These are phyloP conservation scores for Prunella vulgaris DNA, from an alignment of 257 asterid species.

Conservation along the genomic window DNA sequence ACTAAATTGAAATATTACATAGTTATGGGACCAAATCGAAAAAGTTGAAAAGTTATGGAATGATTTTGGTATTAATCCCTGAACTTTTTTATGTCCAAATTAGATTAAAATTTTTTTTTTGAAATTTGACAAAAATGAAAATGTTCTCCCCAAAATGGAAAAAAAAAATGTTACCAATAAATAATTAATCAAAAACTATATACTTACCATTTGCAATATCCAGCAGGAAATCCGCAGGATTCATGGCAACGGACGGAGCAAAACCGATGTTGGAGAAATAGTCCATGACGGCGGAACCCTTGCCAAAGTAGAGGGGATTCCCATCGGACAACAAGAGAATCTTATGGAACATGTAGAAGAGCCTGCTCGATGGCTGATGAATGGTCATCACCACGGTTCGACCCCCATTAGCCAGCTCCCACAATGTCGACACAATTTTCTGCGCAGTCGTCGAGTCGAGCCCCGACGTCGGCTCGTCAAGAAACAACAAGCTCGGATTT, in stretches of 20 bases:
- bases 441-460: conserved; percentile 77
- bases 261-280: conserved; percentile 53
- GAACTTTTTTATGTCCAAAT: no score
- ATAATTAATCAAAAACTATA: no score
- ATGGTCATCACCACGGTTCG: conserved; percentile 68
- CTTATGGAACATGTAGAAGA: conserved; percentile 69
- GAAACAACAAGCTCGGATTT: conserved; percentile 62
- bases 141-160: no score
- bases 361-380: conserved; percentile 77
- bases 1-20: no score
- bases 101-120: no score
- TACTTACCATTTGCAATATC: conserved; percentile 74
- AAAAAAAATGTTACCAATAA: no score
- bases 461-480: conserved; percentile 86
- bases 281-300: conserved; percentile 39
- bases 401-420: conserved; percentile 57
- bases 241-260: conserved; percentile 52
- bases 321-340: conserved; percentile 65
- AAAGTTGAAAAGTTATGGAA: no score
- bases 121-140: no score
- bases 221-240: conserved; percentile 75
- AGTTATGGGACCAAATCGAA: no score
- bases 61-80: no score
- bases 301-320: conserved; percentile 55
- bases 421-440: conserved; percentile 51